Percentiles rank a stretch among this genome's conserved stretches.
These are phyloP conservation scores for Aspergillus bombycis DNA, from an alignment of 2,329 filamentous ascomycete genomes.

Conservation along the genomic window DNA sequence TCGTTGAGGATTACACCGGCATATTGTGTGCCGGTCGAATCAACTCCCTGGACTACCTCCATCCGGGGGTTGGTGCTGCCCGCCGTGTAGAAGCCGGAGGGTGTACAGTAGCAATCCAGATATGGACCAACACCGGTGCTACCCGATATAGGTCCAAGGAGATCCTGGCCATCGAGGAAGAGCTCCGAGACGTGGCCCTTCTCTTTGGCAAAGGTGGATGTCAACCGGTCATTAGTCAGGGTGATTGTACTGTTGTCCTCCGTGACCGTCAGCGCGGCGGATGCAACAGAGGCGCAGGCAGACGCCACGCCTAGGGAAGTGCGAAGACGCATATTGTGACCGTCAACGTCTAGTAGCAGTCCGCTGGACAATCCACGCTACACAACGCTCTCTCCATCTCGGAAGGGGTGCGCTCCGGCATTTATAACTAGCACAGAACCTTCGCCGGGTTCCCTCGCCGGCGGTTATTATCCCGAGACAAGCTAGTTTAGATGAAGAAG, in stretches of 20 bases:
- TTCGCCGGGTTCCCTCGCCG: background rate
- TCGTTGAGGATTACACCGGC: slow-evolving; percentile 64
- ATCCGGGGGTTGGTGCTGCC: slow-evolving; percentile 55
- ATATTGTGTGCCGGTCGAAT: slow-evolving; percentile 56
- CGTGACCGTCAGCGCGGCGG: slow-evolving; percentile 22
- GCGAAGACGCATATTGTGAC: slow-evolving; percentile 14
- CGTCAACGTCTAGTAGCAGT: background rate
- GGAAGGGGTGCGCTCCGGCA: background rate
- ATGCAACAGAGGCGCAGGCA: slow-evolving; percentile 14
- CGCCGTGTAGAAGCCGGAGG: slow-evolving; percentile 62
- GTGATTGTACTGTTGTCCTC: slow-evolving; percentile 28
- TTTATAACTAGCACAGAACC: background rate
- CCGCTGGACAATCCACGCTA: background rate
- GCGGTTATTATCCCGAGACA: background rate
- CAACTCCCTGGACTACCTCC: slow-evolving; percentile 55
- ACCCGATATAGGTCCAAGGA: slow-evolving; percentile 53
- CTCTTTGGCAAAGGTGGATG: slow-evolving; percentile 48
- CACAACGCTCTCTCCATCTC: background rate
- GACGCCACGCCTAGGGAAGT: slow-evolving; percentile 7
- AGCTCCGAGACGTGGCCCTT: slow-evolving; percentile 48
- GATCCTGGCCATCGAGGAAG: slow-evolving; percentile 53
- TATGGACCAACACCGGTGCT: slow-evolving; percentile 59
- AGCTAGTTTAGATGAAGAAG: background rate
- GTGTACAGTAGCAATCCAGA: slow-evolving; percentile 66
- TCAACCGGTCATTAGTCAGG: slow-evolving; percentile 51